phyloP scores from a whole-genome alignment of 371 early-diverging fungal species.

The Synchytrium microbalum region DNA sequence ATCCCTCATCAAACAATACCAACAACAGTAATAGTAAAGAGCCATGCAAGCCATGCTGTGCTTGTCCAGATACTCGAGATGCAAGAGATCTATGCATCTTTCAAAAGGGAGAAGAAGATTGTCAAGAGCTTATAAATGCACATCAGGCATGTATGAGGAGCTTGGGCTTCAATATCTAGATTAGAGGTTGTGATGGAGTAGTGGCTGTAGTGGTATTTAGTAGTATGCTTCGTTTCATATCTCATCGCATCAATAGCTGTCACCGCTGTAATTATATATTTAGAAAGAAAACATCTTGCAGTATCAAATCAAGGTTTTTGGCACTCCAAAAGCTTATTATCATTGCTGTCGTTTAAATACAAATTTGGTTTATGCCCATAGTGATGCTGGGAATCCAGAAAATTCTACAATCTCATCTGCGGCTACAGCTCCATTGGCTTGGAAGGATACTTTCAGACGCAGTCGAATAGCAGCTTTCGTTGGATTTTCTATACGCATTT shows the following conservation, averaged over 20 bases:
- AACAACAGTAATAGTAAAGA: conserved; percentile 19
- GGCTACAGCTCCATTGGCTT: conserved; percentile 41
- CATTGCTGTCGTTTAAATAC: too few relatives aligned
- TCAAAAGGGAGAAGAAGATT: conserved; percentile 72
- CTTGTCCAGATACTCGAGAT: conserved; percentile 91
- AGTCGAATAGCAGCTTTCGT: conserved; percentile 58
- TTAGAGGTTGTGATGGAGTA: neutral
- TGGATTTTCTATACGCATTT: conserved; percentile 69
- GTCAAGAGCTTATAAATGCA: conserved; percentile 76
- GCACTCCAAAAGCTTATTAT: too few relatives aligned
- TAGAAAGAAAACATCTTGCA: too few relatives aligned
- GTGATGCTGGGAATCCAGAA: conserved; percentile 48
- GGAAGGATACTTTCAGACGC: conserved; percentile 64
- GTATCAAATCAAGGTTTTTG: too few relatives aligned
- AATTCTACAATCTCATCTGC: conserved; percentile 73
- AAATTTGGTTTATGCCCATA: conserved; percentile 33
- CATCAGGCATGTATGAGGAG: conserved; percentile 86
- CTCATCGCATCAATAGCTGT: too few relatives aligned
- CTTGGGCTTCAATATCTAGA: conserved; percentile 83
- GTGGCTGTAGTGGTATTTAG: too few relatives aligned
- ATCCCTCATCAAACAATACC: too few relatives aligned
- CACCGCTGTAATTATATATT: too few relatives aligned
- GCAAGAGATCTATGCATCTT: conserved; percentile 85
- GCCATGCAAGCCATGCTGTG: conserved; percentile 85
- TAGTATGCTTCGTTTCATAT: too few relatives aligned